A percentile compares a stretch with the other conserved stretches of the same genome.
phyloP scores from a whole-genome alignment of 2,329 filamentous ascomycete species.

The Diplodia corticola region DNA sequence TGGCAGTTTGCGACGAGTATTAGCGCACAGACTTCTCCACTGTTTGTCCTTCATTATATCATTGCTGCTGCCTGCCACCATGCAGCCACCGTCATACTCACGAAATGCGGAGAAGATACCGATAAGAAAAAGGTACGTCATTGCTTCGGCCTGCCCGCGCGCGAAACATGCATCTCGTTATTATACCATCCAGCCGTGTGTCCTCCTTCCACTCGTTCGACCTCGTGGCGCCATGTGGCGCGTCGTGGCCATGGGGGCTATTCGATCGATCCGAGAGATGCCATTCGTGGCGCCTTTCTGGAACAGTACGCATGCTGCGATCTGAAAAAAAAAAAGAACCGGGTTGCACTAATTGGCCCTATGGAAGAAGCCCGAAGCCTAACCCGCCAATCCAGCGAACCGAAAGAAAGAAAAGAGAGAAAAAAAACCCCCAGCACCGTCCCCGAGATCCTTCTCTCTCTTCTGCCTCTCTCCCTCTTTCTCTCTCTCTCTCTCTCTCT shows the following conservation, averaged over 20 bases:
- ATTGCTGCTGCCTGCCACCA: neutral
- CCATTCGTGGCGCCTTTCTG: neutral
- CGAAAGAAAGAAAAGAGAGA: too few relatives aligned
- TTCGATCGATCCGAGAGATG: too few relatives aligned
- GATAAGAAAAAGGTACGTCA: neutral
- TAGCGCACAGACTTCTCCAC: neutral
- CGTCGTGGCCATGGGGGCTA: too few relatives aligned
- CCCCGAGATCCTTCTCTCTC: too few relatives aligned
- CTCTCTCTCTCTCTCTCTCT: neutral
- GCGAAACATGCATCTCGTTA: too few relatives aligned
- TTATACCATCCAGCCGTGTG: neutral
- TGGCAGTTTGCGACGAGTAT: neutral
- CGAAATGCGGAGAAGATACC: constrained; percentile 10
- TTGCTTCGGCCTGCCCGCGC: neutral
- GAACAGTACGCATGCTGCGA: neutral
- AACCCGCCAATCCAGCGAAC: too few relatives aligned
- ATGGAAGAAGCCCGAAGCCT: too few relatives aligned
- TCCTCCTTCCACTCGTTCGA: neutral
- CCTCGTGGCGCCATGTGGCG: neutral
- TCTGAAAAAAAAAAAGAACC: too few relatives aligned
- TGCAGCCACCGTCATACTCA: neutral
- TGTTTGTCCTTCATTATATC: neutral
- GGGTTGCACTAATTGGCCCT: too few relatives aligned
- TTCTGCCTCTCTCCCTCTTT: neutral
- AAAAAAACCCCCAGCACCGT: too few relatives aligned